phyloP scores from a whole-genome alignment of 371 early-diverging fungal species.

The Lichtheimia ramosa region DNA sequence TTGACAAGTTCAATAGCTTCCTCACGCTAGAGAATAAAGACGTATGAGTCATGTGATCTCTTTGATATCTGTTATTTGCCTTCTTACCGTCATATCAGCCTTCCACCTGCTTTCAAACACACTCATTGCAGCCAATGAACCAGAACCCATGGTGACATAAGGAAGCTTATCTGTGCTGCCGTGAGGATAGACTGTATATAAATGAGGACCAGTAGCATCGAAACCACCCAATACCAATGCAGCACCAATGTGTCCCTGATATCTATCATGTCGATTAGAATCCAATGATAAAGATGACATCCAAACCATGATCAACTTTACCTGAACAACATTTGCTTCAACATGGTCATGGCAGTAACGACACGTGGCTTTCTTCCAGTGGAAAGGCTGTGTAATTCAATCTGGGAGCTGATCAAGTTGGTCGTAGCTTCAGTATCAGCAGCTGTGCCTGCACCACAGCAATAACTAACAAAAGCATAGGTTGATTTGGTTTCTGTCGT shows the following conservation, averaged over 20 bases:
- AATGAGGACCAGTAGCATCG: conserved; percentile 90
- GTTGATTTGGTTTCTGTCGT: no score
- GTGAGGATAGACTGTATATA: conserved; percentile 96
- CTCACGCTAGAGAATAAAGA: conserved; percentile 65
- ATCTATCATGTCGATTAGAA: conserved; percentile 38
- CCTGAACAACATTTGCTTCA: conserved; percentile 96
- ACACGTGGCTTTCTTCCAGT: conserved; percentile 92
- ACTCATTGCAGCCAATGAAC: conserved; percentile 97
- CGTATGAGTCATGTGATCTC: not conserved
- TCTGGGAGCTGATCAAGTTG: conserved; percentile 87
- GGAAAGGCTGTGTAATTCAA: conserved; percentile 90
- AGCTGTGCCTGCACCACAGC: conserved; percentile 99
- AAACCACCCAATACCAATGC: conserved; percentile 98
- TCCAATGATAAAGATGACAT: conserved; percentile 5
- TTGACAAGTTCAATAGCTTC: conserved; percentile 94
- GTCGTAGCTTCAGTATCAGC: conserved; percentile 99
- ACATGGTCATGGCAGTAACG: conserved; percentile 93
- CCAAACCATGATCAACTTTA: conserved; percentile 21
- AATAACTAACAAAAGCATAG: conserved; percentile 60
- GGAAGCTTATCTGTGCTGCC: conserved; percentile 97
- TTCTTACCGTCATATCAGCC: conserved; percentile 75
- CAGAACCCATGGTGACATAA: conserved; percentile 98
- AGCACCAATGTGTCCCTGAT: conserved; percentile 98
- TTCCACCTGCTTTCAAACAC: conserved; percentile 94
- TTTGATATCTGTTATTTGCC: not conserved